These are phyloP conservation scores for Begonia loranthoides DNA, from an alignment of 306 rosid genomes.

Conservation along the genomic window DNA sequence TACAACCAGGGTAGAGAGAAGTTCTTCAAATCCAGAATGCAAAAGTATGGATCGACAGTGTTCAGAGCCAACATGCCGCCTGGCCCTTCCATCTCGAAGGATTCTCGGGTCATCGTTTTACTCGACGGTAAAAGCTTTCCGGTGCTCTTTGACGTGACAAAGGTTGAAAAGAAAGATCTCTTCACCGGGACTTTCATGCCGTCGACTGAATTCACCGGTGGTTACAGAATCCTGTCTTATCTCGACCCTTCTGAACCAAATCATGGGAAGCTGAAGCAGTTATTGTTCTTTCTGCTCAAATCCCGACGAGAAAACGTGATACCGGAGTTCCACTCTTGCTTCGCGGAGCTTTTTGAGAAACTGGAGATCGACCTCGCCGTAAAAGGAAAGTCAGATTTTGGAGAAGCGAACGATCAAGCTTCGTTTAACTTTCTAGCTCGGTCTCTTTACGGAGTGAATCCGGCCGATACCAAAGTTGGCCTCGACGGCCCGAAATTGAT, in stretches of 20 bases:
- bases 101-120: slow-evolving; percentile 50
- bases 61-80: slow-evolving; percentile 89
- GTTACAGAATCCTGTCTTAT: slow-evolving; percentile 72
- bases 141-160: slow-evolving; percentile 50
- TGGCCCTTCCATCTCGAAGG: slow-evolving; percentile 44
- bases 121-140: slow-evolving; percentile 85
- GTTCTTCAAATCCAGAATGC: slow-evolving; percentile 43
- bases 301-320: slow-evolving; percentile 37
- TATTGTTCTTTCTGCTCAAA: slow-evolving; percentile 58
- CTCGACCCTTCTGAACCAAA: slow-evolving; percentile 78
- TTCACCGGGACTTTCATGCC: slow-evolving; percentile 91
- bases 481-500: slow-evolving; percentile 47
- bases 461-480: slow-evolving; percentile 40
- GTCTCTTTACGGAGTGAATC: slow-evolving; percentile 29
- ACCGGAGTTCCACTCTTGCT: slow-evolving; percentile 57
- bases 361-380: slow-evolving; percentile 37
- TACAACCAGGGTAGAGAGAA: slow-evolving; percentile 64
- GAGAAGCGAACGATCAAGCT: slow-evolving; percentile 43
- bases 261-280: slow-evolving; percentile 48
- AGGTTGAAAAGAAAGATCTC: slow-evolving; percentile 66
- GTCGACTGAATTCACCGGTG: slow-evolving; percentile 68
- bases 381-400: slow-evolving; percentile 39
- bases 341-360: slow-evolving; percentile 31
- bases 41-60: slow-evolving; percentile 55
- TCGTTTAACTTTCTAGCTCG: slow-evolving; percentile 64